A percentile compares a stretch with the other conserved stretches of the same genome.
Conservation (phyloP, 192 early-diverging fungal genomes). For the Podochytrium sp. region DNA sequence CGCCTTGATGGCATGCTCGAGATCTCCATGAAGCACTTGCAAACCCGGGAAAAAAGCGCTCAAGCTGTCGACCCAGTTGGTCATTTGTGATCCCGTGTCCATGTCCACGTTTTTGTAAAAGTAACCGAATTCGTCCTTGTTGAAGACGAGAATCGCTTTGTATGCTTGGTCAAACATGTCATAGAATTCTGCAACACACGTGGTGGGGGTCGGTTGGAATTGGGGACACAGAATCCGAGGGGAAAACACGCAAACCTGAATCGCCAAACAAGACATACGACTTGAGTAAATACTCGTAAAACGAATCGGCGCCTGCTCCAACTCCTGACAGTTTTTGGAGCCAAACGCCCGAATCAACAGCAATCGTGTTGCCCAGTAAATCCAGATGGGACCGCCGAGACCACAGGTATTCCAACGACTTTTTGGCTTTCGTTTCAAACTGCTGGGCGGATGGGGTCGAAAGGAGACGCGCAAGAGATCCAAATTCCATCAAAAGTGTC, state of each 20-base stretch:
- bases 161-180: constrained; percentile 79
- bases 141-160: constrained; percentile 61
- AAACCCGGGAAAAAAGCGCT: constrained; percentile 92
- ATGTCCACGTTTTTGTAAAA: constrained; percentile 90
- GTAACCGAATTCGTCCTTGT: constrained; percentile 73
- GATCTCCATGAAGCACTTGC: constrained; percentile 86
- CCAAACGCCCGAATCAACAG: constrained; percentile 75
- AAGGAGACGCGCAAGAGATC: constrained; percentile 80
- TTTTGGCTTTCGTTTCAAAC: constrained; percentile 64
- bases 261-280: constrained; percentile 88
- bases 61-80: constrained; percentile 85
- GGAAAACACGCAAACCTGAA: constrained; percentile 1
- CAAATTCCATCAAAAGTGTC: constrained; percentile 91
- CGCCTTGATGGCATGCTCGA: constrained; percentile 78
- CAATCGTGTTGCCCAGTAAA: constrained; percentile 84
- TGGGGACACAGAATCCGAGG: too few species aligned
- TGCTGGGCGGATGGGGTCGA: constrained; percentile 60
- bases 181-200: constrained; percentile 59
- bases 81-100: constrained; percentile 62
- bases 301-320: constrained; percentile 91
- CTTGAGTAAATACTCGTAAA: constrained; percentile 91
- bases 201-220: background rate
- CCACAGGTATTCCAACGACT: constrained; percentile 83
- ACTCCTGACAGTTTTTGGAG: constrained; percentile 70
- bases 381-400: constrained; percentile 68